These are phyloP conservation scores for Ceratorhiza oryzae-sativae DNA, from an alignment of 1,284 basidiomycete species.

Conservation along the genomic window DNA sequence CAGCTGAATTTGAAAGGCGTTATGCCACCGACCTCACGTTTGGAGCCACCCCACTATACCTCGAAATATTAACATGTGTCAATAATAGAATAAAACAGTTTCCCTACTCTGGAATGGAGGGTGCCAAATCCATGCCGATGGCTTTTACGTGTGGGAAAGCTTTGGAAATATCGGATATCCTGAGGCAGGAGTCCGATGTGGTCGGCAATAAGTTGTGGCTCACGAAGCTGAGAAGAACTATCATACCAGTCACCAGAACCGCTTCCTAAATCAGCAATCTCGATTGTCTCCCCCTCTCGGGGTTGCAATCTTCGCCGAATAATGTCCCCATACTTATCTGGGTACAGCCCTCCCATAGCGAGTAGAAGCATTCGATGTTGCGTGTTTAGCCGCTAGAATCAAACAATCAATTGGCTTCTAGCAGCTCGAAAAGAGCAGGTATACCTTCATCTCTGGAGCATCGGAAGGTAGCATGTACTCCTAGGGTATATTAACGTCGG, in stretches of 20 bases:
- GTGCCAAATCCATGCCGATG: slow-evolving; percentile 40
- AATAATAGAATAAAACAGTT: neutral
- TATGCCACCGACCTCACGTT: slow-evolving; percentile 5
- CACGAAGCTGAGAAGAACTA: neutral
- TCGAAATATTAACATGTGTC: neutral
- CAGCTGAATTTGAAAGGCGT: neutral
- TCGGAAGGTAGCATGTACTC: slow-evolving; percentile 33
- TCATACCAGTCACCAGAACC: slow-evolving; percentile 17
- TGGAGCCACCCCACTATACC: neutral
- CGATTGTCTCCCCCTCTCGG: slow-evolving; percentile 7
- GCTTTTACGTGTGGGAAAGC: slow-evolving; percentile 39
- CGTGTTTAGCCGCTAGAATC: slow-evolving; percentile 5
- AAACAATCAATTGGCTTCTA: neutral
- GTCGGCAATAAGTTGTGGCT: neutral
- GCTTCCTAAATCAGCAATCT: slow-evolving; percentile 34
- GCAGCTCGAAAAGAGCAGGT: neutral
- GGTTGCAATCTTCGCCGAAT: slow-evolving; percentile 17
- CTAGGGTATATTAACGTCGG: too few species aligned
- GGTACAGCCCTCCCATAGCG: slow-evolving; percentile 35
- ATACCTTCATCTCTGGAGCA: slow-evolving; percentile 21
- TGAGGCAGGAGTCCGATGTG: slow-evolving; percentile 7
- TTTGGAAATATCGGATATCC: slow-evolving; percentile 39
- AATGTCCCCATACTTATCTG: slow-evolving; percentile 4
- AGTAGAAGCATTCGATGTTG: slow-evolving; percentile 27
- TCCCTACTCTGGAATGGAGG: slow-evolving; percentile 22